Evolutionary conservation across 2,329 filamentous ascomycete genomes (phyloP).

Genomic region (Aspergillus sp.): DNA sequence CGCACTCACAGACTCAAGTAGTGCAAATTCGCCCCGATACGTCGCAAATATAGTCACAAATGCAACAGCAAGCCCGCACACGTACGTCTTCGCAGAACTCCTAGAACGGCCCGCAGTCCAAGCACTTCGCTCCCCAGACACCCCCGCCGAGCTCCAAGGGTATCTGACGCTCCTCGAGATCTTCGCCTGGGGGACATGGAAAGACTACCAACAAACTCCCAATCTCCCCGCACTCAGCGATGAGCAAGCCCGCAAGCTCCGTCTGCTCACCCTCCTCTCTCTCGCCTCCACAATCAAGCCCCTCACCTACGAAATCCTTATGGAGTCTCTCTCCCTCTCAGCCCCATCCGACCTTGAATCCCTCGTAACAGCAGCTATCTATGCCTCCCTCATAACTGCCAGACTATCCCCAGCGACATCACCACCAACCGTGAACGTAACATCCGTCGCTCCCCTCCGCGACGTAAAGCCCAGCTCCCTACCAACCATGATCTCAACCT

Average conservation of each 20-base stretch:
- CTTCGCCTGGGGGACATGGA: conserved; percentile 90
- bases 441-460: conserved; percentile 78
- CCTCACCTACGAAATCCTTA: conserved; percentile 72
- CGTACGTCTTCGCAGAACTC: conserved; percentile 93
- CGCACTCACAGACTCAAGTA: conserved; percentile 81
- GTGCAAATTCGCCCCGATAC: conserved; percentile 68
- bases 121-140: conserved; percentile 57
- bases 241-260: conserved; percentile 78
- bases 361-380: conserved; percentile 83
- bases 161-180: conserved; percentile 75
- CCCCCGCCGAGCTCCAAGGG: conserved; percentile 60
- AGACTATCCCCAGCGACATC: conserved; percentile 86
- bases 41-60: conserved; percentile 82
- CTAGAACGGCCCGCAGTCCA: conserved; percentile 78
- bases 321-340: conserved; percentile 64
- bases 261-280: conserved; percentile 83
- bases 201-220: conserved; percentile 65
- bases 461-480: conserved; percentile 77
- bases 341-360: conserved; percentile 73
- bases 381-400: conserved; percentile 76
- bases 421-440: conserved; percentile 71
- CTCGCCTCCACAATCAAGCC: conserved; percentile 67
- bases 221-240: conserved; percentile 69
- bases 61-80: conserved; percentile 85
- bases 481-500: conserved; percentile 63